Evolutionary conservation across 495 filamentous ascomycete species (phyloP).

Genomic region (Bathelium albidoporum): DNA sequence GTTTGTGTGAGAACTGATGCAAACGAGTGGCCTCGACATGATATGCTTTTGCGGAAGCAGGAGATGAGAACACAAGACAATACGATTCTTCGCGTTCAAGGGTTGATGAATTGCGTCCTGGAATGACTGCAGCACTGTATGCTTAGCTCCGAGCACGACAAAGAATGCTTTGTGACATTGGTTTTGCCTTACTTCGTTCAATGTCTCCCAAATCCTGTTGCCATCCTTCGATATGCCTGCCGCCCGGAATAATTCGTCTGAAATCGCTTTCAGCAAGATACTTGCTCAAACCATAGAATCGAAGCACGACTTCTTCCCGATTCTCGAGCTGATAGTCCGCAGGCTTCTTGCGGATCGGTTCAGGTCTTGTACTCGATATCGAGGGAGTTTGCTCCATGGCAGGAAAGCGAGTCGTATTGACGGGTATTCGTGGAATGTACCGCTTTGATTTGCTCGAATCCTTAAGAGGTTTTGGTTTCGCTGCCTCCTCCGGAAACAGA

Average conservation of each 20-base stretch:
- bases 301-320: slow-evolving; percentile 33
- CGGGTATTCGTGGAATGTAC: slow-evolving; percentile 26
- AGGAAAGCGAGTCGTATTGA: slow-evolving; percentile 8
- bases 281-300: slow-evolving; percentile 41
- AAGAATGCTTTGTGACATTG: background rate
- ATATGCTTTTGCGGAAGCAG: slow-evolving; percentile 46
- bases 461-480: slow-evolving; percentile 13
- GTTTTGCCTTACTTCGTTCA: slow-evolving; percentile 22
- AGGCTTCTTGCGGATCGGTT: too few relatives aligned
- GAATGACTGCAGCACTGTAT: slow-evolving; percentile 32
- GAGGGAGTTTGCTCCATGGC: background rate
- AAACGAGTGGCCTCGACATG: slow-evolving; percentile 36
- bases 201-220: slow-evolving; percentile 39
- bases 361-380: background rate
- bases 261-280: slow-evolving; percentile 54
- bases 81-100: slow-evolving; percentile 45
- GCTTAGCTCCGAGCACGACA: background rate
- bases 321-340: background rate
- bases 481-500: slow-evolving; percentile 46
- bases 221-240: slow-evolving; percentile 55
- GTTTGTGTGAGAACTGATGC: slow-evolving; percentile 33
- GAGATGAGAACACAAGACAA: slow-evolving; percentile 51
- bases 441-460: slow-evolving; percentile 8
- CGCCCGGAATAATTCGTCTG: slow-evolving; percentile 46
- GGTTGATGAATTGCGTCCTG: slow-evolving; percentile 42